phyloP scores from a whole-genome alignment of 371 early-diverging fungal species.

The Zychaea mexicana region DNA sequence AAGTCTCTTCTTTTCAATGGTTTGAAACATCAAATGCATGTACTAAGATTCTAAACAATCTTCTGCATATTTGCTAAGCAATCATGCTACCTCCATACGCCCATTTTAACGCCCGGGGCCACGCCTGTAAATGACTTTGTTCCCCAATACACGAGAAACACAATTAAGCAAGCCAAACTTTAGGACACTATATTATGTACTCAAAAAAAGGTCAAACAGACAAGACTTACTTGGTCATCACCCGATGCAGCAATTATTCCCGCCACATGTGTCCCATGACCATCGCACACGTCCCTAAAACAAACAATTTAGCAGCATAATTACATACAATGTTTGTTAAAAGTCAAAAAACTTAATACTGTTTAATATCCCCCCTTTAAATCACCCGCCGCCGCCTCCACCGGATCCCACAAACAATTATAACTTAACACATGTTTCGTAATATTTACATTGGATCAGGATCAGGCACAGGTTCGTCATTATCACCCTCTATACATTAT shows the following conservation, averaged over 20 bases:
- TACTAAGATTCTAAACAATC: too few relatives aligned
- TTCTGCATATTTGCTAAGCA: too few relatives aligned
- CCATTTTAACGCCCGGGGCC: constrained; percentile 24
- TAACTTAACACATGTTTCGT: too few relatives aligned
- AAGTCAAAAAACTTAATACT: neutral
- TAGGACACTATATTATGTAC: too few relatives aligned
- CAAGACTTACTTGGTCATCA: constrained; percentile 13
- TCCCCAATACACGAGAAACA: too few relatives aligned
- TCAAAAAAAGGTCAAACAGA: too few relatives aligned
- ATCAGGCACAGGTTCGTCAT: constrained; percentile 11
- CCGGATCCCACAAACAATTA: too few relatives aligned
- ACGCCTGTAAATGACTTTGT: constrained; percentile 25
- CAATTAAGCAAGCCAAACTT: too few relatives aligned
- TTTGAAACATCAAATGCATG: too few relatives aligned
- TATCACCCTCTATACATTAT: neutral
- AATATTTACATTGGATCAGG: constrained; percentile 25
- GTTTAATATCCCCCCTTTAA: neutral
- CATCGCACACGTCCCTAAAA: constrained; percentile 23
- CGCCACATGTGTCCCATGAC: constrained; percentile 66
- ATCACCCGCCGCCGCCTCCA: too few relatives aligned
- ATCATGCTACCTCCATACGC: constrained; percentile 37
- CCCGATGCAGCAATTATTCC: constrained; percentile 67
- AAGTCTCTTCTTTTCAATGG: too few relatives aligned
- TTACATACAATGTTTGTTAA: neutral
- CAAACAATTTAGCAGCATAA: neutral